Conservation (phyloP, 2,329 filamentous ascomycete species). For the Penicillium griseofulvum region DNA sequence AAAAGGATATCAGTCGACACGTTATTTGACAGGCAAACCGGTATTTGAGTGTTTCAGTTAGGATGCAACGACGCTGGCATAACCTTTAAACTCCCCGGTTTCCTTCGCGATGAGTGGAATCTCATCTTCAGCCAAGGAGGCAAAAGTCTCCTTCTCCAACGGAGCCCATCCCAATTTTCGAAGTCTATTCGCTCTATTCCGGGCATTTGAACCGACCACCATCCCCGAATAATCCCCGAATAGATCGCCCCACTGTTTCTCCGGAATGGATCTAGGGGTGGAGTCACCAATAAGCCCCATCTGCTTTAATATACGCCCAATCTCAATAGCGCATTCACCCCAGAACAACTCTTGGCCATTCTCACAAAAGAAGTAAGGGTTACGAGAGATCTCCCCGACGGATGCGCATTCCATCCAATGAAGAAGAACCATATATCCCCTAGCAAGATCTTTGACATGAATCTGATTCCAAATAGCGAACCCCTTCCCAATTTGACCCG, state of each 20-base stretch:
- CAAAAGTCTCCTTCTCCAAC: slow-evolving; percentile 2
- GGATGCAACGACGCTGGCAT: slow-evolving; percentile 1
- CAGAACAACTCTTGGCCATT: slow-evolving; percentile 7
- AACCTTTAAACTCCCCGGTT: slow-evolving; percentile 1
- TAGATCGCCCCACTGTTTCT: background rate
- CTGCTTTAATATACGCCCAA: background rate
- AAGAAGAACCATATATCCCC: slow-evolving; percentile 47
- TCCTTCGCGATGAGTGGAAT: slow-evolving; percentile 7
- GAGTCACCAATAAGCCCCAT: background rate
- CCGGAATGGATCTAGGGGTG: background rate
- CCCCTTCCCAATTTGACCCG: slow-evolving; percentile 47
- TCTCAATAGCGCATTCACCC: slow-evolving; percentile 2
- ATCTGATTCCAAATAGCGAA: slow-evolving; percentile 43
- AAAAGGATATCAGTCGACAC: background rate
- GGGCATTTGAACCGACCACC: slow-evolving; percentile 6
- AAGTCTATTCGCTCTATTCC: slow-evolving; percentile 1
- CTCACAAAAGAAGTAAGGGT: slow-evolving; percentile 54
- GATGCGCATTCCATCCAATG: slow-evolving; percentile 44
- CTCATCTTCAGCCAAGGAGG: slow-evolving; percentile 4
- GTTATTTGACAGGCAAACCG: background rate
- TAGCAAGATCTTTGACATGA: slow-evolving; percentile 50
- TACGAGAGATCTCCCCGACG: slow-evolving; percentile 34
- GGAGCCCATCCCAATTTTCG: slow-evolving; percentile 9
- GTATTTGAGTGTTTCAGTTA: background rate
- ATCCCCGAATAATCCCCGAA: background rate